Conservation (phyloP, 345 rosid species). For the Eucalyptus sp. region DNA sequence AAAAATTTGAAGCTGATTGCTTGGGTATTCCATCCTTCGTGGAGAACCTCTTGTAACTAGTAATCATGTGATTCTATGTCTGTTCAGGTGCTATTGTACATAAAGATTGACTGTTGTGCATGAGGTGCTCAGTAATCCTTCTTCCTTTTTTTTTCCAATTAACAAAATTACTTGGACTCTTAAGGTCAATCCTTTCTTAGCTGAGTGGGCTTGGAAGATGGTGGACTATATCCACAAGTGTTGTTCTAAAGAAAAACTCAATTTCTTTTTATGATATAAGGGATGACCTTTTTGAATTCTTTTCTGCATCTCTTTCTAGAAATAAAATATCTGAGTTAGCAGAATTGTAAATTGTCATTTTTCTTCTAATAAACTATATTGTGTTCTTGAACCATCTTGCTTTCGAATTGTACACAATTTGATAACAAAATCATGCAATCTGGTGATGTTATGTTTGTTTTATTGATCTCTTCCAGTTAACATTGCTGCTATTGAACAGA, state of each 20-base stretch:
- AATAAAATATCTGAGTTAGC: not conserved
- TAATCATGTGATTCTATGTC: not conserved
- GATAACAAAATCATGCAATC: not conserved
- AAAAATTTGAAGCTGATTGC: not conserved
- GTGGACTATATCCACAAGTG: not conserved
- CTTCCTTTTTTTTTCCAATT: not conserved
- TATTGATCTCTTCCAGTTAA: not conserved
- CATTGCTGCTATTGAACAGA: not conserved
- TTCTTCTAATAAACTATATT: not conserved
- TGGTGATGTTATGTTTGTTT: not conserved
- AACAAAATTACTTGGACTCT: not conserved
- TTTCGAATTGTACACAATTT: not conserved
- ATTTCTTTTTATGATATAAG: not conserved
- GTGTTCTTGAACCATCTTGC: not conserved
- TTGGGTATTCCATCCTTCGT: not conserved
- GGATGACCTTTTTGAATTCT: not conserved
- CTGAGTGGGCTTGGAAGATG: not conserved
- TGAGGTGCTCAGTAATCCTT: not conserved
- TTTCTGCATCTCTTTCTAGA: not conserved
- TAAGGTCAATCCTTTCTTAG: not conserved
- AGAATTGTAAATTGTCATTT: not conserved
- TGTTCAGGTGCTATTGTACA: not conserved
- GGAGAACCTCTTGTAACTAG: not conserved
- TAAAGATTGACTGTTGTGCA: not conserved
- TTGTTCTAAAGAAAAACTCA: not conserved